Conservation (phyloP, 805 yeast genomes). For the Komagataella phaffii region DNA sequence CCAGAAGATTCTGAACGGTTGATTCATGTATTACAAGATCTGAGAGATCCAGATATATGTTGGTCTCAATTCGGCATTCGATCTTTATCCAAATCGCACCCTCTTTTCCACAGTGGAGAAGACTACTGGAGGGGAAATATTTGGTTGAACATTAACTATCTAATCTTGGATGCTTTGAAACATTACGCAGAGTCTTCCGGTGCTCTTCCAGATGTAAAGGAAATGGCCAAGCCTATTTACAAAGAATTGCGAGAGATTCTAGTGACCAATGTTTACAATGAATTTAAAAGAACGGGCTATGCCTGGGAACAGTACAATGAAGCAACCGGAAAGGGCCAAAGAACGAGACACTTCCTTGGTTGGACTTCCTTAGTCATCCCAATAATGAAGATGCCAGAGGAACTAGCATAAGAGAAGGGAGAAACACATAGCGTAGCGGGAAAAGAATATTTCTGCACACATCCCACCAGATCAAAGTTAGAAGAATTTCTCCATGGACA, state of each 20-base stretch:
- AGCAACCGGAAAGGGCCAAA: constrained; percentile 55
- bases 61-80: constrained; percentile 75
- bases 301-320: constrained; percentile 91
- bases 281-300: constrained; percentile 66
- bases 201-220: constrained; percentile 16
- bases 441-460: no score
- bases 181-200: constrained; percentile 31
- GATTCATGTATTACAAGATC: constrained; percentile 34
- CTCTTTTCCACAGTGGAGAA: constrained; percentile 61
- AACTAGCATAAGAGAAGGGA: constrained; percentile 2
- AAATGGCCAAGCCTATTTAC: constrained; percentile 37
- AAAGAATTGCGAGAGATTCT: constrained; percentile 47
- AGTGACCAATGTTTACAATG: constrained; percentile 51
- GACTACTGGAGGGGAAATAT: constrained; percentile 94
- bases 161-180: constrained; percentile 56
- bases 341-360: constrained; percentile 85
- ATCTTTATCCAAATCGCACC: constrained; percentile 59
- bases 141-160: constrained; percentile 86
- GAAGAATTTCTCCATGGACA: not conserved
- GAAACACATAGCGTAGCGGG: no score
- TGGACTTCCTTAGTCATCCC: constrained; percentile 80
- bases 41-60: constrained; percentile 58
- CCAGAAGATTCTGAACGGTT: constrained; percentile 34
- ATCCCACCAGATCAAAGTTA: no score
- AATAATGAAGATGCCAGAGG: constrained; percentile 75